phyloP scores from a whole-genome alignment of 148 eudicot genomes.

The Heliosperma pusillum region DNA sequence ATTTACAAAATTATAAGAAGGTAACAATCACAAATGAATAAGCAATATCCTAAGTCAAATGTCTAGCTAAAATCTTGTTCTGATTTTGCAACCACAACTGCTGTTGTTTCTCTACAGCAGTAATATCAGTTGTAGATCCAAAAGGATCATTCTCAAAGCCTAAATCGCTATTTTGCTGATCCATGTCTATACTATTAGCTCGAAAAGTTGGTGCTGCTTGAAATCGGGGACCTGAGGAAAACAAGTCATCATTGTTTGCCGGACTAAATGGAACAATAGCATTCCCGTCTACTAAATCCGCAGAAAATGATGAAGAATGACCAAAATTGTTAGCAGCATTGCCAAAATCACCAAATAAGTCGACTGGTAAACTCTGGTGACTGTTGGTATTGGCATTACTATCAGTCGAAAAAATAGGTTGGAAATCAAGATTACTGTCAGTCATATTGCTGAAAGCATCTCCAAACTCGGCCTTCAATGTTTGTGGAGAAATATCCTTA shows the following conservation, averaged over 20 bases:
- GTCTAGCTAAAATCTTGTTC: conserved; percentile 29
- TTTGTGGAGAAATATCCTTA: not conserved
- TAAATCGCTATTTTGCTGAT: conserved; percentile 7
- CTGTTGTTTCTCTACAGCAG: conserved; percentile 22
- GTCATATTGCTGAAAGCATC: conserved; percentile 13
- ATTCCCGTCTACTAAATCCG: not conserved
- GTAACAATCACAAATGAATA: not conserved
- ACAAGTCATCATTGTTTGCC: conserved; percentile 11
- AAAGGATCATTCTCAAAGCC: conserved; percentile 43
- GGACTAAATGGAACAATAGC: conserved; percentile 23
- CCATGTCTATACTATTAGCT: conserved; percentile 28
- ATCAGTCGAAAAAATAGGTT: conserved; percentile 3
- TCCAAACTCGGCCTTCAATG: conserved; percentile 7
- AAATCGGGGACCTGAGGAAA: conserved; percentile 31
- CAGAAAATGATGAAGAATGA: not conserved
- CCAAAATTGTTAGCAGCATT: conserved; percentile 10
- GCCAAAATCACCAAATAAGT: conserved; percentile 11
- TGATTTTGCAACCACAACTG: conserved; percentile 40
- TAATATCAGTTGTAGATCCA: conserved; percentile 17
- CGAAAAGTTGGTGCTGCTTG: conserved; percentile 57
- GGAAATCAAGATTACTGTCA: conserved; percentile 2
- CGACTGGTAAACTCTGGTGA: conserved; percentile 6
- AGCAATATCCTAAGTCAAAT: conserved; percentile 14
- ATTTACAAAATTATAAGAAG: conserved; percentile 12
- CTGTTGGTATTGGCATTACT: not conserved